phyloP scores from a whole-genome alignment of 495 filamentous ascomycete species.

The Talaromyces liani region DNA sequence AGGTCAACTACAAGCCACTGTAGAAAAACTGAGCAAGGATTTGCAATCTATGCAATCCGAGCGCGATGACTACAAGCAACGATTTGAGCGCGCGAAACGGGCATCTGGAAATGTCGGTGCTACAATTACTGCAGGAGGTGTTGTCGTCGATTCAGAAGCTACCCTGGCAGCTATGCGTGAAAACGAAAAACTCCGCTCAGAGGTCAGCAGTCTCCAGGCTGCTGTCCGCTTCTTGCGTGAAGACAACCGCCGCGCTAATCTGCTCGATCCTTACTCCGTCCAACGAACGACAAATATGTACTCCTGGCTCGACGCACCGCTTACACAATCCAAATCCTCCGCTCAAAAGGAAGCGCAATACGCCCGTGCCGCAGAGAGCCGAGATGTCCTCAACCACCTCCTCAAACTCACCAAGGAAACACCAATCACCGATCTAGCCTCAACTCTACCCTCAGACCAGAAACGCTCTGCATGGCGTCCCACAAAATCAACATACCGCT shows the following conservation, averaged over 20 bases:
- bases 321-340: constrained; percentile 39
- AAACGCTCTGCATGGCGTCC: constrained; percentile 57
- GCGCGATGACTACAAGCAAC: constrained; percentile 66
- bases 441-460: constrained; percentile 32
- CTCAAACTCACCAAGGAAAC: constrained; percentile 57
- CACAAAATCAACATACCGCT: constrained; percentile 47
- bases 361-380: constrained; percentile 56
- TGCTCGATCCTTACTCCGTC: constrained; percentile 51
- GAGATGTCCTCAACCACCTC: constrained; percentile 63
- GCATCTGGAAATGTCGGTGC: constrained; percentile 46
- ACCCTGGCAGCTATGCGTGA: constrained; percentile 58
- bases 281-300: constrained; percentile 45
- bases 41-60: constrained; percentile 51
- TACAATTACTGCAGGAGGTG: constrained; percentile 26
- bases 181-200: constrained; percentile 62
- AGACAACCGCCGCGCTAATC: constrained; percentile 61
- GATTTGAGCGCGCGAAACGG: constrained; percentile 49
- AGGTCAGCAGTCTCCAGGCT: constrained; percentile 63
- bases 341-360: constrained; percentile 48
- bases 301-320: constrained; percentile 59
- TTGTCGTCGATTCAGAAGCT: constrained; percentile 35
- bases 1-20: constrained; percentile 24
- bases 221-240: constrained; percentile 73
- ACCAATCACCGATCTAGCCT: constrained; percentile 47
- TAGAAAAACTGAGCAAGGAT: constrained; percentile 34